These are phyloP conservation scores for Cystobasidiaceae sp. DNA, from an alignment of 1,284 basidiomycete genomes.

Conservation along the genomic window DNA sequence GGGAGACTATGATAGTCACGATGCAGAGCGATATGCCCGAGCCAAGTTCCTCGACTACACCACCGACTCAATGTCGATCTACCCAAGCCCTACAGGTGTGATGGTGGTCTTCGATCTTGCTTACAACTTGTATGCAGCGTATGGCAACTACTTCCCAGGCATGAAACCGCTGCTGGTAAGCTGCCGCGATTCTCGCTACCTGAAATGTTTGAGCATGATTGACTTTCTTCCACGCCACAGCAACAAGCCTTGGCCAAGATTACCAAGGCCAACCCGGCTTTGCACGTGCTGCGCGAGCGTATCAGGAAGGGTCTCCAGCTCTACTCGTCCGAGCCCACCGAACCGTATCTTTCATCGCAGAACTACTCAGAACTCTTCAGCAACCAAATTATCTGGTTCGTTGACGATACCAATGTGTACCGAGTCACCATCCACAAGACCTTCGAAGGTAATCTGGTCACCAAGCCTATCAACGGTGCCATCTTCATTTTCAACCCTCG, in stretches of 20 bases:
- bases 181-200: too few species aligned
- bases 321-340: slow-evolving; percentile 98
- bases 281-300: slow-evolving; percentile 95
- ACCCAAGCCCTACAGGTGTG: slow-evolving; percentile 95
- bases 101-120: slow-evolving; percentile 98
- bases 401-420: slow-evolving; percentile 99
- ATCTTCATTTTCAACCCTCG: slow-evolving; percentile 99
- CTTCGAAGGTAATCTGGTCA: slow-evolving; percentile 97
- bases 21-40: slow-evolving; percentile 93
- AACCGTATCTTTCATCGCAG: slow-evolving; percentile 96
- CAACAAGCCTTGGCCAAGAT: slow-evolving; percentile 99
- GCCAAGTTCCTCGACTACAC: slow-evolving; percentile 97
- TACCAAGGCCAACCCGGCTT: slow-evolving; percentile 98
- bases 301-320: slow-evolving; percentile 97
- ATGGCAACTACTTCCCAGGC: slow-evolving; percentile 99
- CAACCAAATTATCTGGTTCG: slow-evolving; percentile 99
- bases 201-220: slow-evolving; percentile 66
- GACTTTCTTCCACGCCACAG: too few species aligned
- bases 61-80: slow-evolving; percentile 60
- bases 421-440: slow-evolving; percentile 99
- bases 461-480: slow-evolving; percentile 98
- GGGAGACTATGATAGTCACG: slow-evolving; percentile 99
- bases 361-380: slow-evolving; percentile 50
- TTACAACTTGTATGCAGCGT: slow-evolving; percentile 98
- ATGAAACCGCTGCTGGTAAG: slow-evolving; percentile 20